phyloP scores from a whole-genome alignment of 495 filamentous ascomycete genomes.

The Lentithecium fluviatile region DNA sequence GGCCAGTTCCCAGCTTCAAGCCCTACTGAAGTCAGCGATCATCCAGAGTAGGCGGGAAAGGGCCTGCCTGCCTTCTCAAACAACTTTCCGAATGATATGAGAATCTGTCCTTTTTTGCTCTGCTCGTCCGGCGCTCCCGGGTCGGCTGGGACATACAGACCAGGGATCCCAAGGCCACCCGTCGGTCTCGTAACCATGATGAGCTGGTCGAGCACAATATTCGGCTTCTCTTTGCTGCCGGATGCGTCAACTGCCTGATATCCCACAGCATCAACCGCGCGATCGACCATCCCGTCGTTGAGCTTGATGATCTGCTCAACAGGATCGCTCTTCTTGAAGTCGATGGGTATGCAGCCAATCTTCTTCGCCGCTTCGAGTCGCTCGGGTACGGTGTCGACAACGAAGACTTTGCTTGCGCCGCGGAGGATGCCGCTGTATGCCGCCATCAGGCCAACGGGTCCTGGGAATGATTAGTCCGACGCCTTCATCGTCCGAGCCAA shows the following conservation, averaged over 20 bases:
- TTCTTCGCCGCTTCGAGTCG: slow-evolving; percentile 52
- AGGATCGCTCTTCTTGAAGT: slow-evolving; percentile 42
- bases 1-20: slow-evolving; percentile 52
- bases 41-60: background rate
- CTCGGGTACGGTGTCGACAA: slow-evolving; percentile 56
- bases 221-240: slow-evolving; percentile 44
- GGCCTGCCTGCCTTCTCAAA: slow-evolving; percentile 55
- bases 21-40: slow-evolving; percentile 40
- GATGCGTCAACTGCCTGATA: slow-evolving; percentile 28
- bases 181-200: slow-evolving; percentile 43
- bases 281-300: slow-evolving; percentile 52
- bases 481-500: background rate
- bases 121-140: slow-evolving; percentile 40
- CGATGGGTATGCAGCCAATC: slow-evolving; percentile 51
- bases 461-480: background rate
- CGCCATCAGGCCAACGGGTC: slow-evolving; percentile 57
- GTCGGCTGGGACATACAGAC: slow-evolving; percentile 43
- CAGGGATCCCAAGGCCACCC: slow-evolving; percentile 44
- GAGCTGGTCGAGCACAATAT: slow-evolving; percentile 43
- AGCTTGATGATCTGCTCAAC: slow-evolving; percentile 46
- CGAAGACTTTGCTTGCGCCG: slow-evolving; percentile 54
- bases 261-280: slow-evolving; percentile 32
- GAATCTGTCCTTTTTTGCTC: slow-evolving; percentile 47
- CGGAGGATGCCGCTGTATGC: slow-evolving; percentile 56
- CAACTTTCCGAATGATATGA: slow-evolving; percentile 59